Conservation (phyloP, 805 yeast species). For the Saccharomycopsis sp. region DNA sequence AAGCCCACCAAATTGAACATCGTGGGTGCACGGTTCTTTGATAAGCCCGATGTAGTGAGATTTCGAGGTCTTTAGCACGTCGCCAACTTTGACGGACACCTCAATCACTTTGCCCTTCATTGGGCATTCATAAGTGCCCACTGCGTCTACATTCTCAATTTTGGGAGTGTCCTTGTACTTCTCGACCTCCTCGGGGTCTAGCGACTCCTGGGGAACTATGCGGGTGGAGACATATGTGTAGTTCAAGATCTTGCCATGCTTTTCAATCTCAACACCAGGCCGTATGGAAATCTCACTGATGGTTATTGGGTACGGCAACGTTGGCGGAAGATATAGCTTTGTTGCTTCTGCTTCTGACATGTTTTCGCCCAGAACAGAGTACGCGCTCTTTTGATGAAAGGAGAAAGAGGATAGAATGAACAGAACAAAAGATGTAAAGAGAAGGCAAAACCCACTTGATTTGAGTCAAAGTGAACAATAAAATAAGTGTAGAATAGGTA, state of each 20-base stretch:
- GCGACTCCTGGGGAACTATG: conserved; percentile 11
- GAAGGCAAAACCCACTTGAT: too few relatives aligned
- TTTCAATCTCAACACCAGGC: conserved; percentile 38
- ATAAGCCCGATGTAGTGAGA: conserved; percentile 46
- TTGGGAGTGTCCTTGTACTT: conserved; percentile 34
- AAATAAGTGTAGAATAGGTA: too few relatives aligned
- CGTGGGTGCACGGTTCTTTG: conserved; percentile 80
- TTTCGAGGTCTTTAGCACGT: conserved; percentile 41
- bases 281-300: conserved; percentile 40
- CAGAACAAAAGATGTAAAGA: too few relatives aligned
- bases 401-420: too few relatives aligned
- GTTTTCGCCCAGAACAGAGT: too few relatives aligned
- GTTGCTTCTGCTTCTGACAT: conserved; percentile 31
- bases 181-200: conserved; percentile 26
- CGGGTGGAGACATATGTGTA: conserved; percentile 57
- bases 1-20: conserved; percentile 88
- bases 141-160: conserved; percentile 48
- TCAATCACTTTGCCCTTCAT: conserved; percentile 56
- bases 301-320: conserved; percentile 61
- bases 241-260: conserved; percentile 46
- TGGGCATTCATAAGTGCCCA: conserved; percentile 78
- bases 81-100: conserved; percentile 46
- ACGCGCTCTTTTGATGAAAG: too few relatives aligned
- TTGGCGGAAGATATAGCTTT: conserved; percentile 46
- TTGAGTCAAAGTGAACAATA: too few relatives aligned